Base-by-base conservation (phyloP, 2,329 filamentous ascomycete species). In the Emmonsiellopsis sp. region DNA sequence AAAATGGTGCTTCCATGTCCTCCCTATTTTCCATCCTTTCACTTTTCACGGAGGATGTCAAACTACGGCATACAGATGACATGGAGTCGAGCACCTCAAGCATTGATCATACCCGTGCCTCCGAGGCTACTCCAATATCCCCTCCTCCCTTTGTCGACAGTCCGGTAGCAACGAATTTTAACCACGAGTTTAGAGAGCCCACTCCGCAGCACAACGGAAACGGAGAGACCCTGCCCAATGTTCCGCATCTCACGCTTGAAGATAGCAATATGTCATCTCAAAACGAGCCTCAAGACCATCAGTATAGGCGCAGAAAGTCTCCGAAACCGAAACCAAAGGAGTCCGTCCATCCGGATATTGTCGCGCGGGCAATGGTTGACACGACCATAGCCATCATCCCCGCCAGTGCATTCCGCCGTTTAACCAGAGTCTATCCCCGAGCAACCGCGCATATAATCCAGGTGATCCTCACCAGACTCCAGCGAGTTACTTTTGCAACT, bases 301-400 rank as follows among this genome's bases (percentile, higher is more conserved):
- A 73, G 77, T 47, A 54, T 31, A 48, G 49, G n/a, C 55, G 55
- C 45, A 34, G 54, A 57, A 38, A 49, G 53, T 65, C 65, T 13
- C 70, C 73, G 34, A 80, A 59, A 52, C 44, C 62, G 70, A 63
- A 59, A 67, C 61, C 61, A 15, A 62, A 59, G 16, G 86, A 85
- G 59, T 97, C 93, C 11, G 90, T 89, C 0, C 93, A 98, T 70
- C 93, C 93, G 9, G 93, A 98, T 65, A 93, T 98, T 57, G 89
- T 98, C 59, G 93, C 92, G n/a, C 82, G 93, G 59, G 93, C 93
- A 5, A 94, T 90, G 13, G 87, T 94, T 26, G 94, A 98, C 66
- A 98, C 93, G 0, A 98, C 94, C 0, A 96, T 98, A 70, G 93
- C 93, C 5, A 94, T 98, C 58, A 98, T 98, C 54, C 94, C 94